phyloP scores from a whole-genome alignment of 306 rosid genomes.

The Gastrolobium villosum region DNA sequence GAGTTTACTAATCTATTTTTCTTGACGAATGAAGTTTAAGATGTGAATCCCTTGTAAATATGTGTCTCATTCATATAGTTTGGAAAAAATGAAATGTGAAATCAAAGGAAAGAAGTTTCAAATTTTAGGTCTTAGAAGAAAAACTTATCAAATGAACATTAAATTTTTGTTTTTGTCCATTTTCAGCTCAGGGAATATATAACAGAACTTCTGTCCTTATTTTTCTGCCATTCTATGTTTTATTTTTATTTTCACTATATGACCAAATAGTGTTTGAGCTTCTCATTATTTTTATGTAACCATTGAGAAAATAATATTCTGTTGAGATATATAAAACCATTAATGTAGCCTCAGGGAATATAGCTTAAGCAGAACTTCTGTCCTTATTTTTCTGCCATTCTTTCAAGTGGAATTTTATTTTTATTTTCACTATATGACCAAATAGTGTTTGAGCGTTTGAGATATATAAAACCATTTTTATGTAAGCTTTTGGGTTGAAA shows the following conservation, averaged over 20 bases:
- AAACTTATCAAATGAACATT: conserved; percentile 5
- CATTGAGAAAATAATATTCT: background rate
- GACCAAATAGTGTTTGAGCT: background rate
- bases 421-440: too few relatives aligned
- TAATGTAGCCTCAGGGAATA: too few relatives aligned
- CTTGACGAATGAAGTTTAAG: background rate
- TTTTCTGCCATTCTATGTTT: background rate
- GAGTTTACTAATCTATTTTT: conserved; percentile 12
- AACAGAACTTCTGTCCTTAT: background rate
- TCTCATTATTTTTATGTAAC: background rate
- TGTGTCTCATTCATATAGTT: background rate
- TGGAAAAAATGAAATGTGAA: conserved; percentile 5
- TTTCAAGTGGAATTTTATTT: too few relatives aligned
- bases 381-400: too few relatives aligned
- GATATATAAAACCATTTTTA: too few relatives aligned
- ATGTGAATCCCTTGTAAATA: conserved; percentile 2
- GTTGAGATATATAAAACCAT: too few relatives aligned
- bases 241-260: background rate
- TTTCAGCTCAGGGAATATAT: background rate
- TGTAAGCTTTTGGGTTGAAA: too few relatives aligned
- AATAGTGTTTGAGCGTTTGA: too few relatives aligned
- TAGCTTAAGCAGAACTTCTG: too few relatives aligned
- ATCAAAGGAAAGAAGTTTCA: background rate
- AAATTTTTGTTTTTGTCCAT: conserved; percentile 6
- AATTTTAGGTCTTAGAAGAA: background rate